These are phyloP conservation scores for Pseudogymnoascus sp. DNA, from an alignment of 2,329 filamentous ascomycete species.

Conservation along the genomic window DNA sequence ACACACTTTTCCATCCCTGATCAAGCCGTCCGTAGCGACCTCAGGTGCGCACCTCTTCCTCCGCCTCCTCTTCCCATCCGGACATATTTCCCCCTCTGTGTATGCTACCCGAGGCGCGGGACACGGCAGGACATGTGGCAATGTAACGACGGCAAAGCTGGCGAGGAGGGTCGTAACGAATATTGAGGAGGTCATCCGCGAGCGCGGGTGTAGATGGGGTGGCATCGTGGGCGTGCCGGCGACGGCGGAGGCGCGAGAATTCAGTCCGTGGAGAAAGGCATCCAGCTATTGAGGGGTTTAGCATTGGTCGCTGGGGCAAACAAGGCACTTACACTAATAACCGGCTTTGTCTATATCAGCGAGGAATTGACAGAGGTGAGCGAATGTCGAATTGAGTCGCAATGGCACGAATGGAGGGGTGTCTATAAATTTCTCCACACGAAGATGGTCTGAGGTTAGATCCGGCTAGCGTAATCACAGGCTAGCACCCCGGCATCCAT, in stretches of 20 bases:
- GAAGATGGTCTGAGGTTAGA: background rate
- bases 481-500: constrained; percentile 1
- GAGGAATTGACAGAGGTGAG: background rate
- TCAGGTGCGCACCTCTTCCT: constrained; percentile 34
- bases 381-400: background rate
- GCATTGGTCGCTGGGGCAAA: background rate
- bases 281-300: background rate
- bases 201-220: constrained; percentile 82
- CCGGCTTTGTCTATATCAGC: background rate
- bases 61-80: constrained; percentile 34
- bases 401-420: background rate
- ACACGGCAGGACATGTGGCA: constrained; percentile 87
- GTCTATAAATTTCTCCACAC: constrained; percentile 4
- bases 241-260: constrained; percentile 2
- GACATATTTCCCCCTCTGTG: constrained; percentile 53
- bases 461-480: constrained; percentile 1
- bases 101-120: constrained; percentile 70
- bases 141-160: constrained; percentile 83
- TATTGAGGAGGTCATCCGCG: constrained; percentile 83
- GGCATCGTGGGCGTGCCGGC: constrained; percentile 50
- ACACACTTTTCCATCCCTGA: constrained; percentile 17
- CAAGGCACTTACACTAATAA: background rate
- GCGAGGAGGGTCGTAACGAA: constrained; percentile 88
- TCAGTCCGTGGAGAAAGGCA: constrained; percentile 5
- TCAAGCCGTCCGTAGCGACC: constrained; percentile 20